A percentile compares a stretch with the other conserved stretches of the same genome.
Evolutionary conservation across 108 stramenopile species (phyloP).

Genomic region (Nitzschia putrida): DNA sequence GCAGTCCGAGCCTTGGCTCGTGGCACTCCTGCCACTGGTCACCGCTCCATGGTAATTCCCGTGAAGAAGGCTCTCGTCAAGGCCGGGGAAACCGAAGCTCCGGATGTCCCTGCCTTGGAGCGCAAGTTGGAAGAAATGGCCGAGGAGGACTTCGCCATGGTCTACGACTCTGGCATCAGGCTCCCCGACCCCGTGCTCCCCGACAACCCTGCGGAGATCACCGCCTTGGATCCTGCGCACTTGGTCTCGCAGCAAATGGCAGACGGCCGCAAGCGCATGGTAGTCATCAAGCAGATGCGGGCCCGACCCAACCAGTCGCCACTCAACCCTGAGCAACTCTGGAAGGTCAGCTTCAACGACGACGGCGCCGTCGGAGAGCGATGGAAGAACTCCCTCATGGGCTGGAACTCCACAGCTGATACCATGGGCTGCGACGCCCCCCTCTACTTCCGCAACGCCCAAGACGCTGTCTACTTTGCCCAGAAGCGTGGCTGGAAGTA

Average conservation of each 20-base stretch:
- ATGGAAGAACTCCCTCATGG: slow-evolving; percentile 95
- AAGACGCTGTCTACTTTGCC: slow-evolving; percentile 89
- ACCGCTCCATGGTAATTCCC: slow-evolving; percentile 25
- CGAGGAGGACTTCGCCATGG: slow-evolving; percentile 39
- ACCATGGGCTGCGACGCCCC: slow-evolving; percentile 83
- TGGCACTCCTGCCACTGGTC: not conserved
- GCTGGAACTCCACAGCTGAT: slow-evolving; percentile 91
- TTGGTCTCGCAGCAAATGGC: slow-evolving; percentile 43
- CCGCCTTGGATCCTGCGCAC: slow-evolving; percentile 76
- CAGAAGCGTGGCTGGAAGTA: slow-evolving; percentile 92
- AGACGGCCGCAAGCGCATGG: slow-evolving; percentile 66
- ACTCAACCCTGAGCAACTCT: slow-evolving; percentile 52
- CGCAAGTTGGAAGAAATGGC: slow-evolving; percentile 36
- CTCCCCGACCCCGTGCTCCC: slow-evolving; percentile 67
- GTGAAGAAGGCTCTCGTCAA: slow-evolving; percentile 46
- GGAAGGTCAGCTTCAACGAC: slow-evolving; percentile 83
- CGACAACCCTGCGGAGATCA: slow-evolving; percentile 72
- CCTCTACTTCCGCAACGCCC: slow-evolving; percentile 81
- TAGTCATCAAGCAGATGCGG: slow-evolving; percentile 73
- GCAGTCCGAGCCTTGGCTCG: slow-evolving; percentile 8
- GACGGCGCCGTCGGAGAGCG: slow-evolving; percentile 66
- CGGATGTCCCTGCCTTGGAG: slow-evolving; percentile 39
- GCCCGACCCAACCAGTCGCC: slow-evolving; percentile 63
- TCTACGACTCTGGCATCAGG: slow-evolving; percentile 32
- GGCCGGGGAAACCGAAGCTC: slow-evolving; percentile 42